phyloP scores from a whole-genome alignment of 1,284 basidiomycete genomes.

The Inonotus obliquus region DNA sequence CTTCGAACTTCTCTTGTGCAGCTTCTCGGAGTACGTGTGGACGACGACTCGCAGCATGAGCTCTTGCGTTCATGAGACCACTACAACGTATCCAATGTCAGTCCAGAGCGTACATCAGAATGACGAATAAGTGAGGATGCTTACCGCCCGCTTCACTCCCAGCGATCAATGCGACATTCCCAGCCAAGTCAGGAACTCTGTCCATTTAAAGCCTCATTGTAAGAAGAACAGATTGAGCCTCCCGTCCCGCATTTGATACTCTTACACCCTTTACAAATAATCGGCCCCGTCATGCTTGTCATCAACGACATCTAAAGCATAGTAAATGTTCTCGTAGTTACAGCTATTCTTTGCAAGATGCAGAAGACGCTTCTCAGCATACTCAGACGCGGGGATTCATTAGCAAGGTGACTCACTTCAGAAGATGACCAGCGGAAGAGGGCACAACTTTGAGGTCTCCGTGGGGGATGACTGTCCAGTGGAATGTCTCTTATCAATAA shows the following conservation, averaged over 20 bases:
- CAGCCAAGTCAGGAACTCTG: conserved; percentile 16
- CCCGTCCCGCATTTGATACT: not conserved
- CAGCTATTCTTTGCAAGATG: too few relatives aligned
- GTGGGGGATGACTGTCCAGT: too few relatives aligned
- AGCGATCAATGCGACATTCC: conserved; percentile 28
- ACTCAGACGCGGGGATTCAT: too few relatives aligned
- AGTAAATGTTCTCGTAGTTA: too few relatives aligned
- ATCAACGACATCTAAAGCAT: too few relatives aligned
- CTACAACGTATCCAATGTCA: not conserved
- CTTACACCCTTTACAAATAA: too few relatives aligned
- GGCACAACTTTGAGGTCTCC: too few relatives aligned
- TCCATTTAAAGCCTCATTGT: conserved; percentile 2
- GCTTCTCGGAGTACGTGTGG: conserved; percentile 27
- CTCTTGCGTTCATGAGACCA: conserved; percentile 39
- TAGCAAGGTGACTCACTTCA: not conserved
- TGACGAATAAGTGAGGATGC: too few relatives aligned
- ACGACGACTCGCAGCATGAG: conserved; percentile 31
- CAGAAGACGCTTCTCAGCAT: too few relatives aligned
- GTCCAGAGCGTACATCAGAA: too few relatives aligned
- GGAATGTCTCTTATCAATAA: too few relatives aligned
- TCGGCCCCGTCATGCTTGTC: too few relatives aligned
- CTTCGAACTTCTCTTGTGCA: conserved; percentile 16
- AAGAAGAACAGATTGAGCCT: not conserved
- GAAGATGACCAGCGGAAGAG: not conserved
- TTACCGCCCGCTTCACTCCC: conserved; percentile 33